These are phyloP conservation scores for Apostasia shenzhenica DNA, from an alignment of 106 monocot species.

Conservation along the genomic window DNA sequence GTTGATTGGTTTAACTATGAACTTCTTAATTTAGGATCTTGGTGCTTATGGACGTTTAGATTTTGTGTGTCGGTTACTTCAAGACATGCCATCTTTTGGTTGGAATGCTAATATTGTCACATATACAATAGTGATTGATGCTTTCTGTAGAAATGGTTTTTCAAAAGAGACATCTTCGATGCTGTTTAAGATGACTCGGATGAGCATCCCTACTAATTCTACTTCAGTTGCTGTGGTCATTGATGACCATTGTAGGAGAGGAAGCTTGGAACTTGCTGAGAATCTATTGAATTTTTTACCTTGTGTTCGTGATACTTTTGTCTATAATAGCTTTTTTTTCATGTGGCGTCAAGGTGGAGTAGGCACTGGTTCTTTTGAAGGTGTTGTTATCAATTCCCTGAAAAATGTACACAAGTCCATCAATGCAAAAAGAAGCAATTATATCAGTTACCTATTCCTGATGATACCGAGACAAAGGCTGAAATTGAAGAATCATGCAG, in stretches of 20 bases:
- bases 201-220: conserved; percentile 18
- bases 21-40: conserved; percentile 28
- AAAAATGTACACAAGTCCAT: too few relatives aligned
- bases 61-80: conserved; percentile 29
- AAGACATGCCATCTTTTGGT: conserved; percentile 12
- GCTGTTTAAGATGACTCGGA: conserved; percentile 28
- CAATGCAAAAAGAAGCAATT: too few relatives aligned
- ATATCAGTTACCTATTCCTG: too few relatives aligned
- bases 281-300: conserved; percentile 9
- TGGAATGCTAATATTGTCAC: conserved; percentile 17
- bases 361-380: too few relatives aligned
- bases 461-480: too few relatives aligned
- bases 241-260: conserved; percentile 45
- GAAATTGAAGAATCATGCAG: too few relatives aligned
- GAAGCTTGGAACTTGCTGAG: conserved; percentile 21
- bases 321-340: conserved; percentile 49
- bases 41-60: conserved; percentile 16
- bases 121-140: conserved; percentile 34
- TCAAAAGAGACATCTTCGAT: conserved; percentile 29
- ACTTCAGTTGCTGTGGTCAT: conserved; percentile 26
- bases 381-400: too few relatives aligned
- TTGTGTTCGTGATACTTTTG: conserved; percentile 20
- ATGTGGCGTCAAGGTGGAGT: conserved; percentile 23
- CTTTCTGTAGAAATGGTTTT: conserved; percentile 28
- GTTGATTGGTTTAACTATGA: conserved; percentile 10